These are phyloP conservation scores for Starmerella vitae DNA, from an alignment of 805 yeast genomes.

Conservation along the genomic window DNA sequence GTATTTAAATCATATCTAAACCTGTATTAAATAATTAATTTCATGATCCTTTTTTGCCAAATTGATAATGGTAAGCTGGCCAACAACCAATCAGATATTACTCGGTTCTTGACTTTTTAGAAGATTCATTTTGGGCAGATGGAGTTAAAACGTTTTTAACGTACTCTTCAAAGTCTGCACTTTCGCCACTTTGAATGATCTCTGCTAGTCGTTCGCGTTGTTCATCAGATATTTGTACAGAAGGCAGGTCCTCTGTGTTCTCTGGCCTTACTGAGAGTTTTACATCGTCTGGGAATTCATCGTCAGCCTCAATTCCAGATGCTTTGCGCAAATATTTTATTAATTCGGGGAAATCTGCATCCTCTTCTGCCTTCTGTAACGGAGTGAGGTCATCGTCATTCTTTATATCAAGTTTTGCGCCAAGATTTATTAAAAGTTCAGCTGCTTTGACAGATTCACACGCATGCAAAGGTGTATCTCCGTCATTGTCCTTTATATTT, in stretches of 20 bases:
- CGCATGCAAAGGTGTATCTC: constrained; percentile 91
- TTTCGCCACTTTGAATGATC: constrained; percentile 67
- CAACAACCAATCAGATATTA: no score
- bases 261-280: constrained; percentile 20
- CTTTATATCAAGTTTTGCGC: constrained; percentile 49
- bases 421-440: constrained; percentile 47
- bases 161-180: constrained; percentile 56
- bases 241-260: constrained; percentile 33
- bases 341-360: constrained; percentile 61
- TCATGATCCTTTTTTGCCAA: no score
- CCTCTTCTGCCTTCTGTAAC: constrained; percentile 64
- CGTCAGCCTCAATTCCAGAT: constrained; percentile 26
- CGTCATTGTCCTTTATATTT: constrained; percentile 72
- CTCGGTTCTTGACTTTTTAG: no score
- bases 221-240: constrained; percentile 27
- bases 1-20: neutral
- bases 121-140: neutral
- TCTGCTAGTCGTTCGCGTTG: constrained; percentile 52
- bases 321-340: constrained; percentile 45
- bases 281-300: constrained; percentile 20
- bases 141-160: constrained; percentile 44
- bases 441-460: constrained; percentile 63
- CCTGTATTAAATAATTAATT: neutral
- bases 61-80: no score
- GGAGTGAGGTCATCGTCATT: constrained; percentile 70